Base-by-base conservation (phyloP, 2,329 filamentous ascomycete species). In the Colletotrichum tamarilloi region DNA sequence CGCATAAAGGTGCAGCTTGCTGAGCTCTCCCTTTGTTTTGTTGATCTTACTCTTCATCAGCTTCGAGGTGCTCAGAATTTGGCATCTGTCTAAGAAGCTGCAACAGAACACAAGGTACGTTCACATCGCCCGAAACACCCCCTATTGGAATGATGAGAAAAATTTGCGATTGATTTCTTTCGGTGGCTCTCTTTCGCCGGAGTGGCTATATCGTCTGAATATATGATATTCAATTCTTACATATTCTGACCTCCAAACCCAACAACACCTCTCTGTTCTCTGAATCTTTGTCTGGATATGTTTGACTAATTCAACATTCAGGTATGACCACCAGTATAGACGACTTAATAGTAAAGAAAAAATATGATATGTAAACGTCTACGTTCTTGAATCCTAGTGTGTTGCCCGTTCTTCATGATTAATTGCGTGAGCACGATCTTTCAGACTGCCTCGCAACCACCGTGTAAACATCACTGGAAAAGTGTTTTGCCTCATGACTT, bases 101-200 rank as follows among this genome's bases (percentile, higher is more conserved):
- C 12, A 19, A 9, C 3, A 12, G 12, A 35, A 28, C 7, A 63
- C 73, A 74, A 78, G 79, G 76, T 79, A 77, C 75, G 76, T 77
- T 49, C 49, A 32, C 22, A 65, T 74, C 38, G 67, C 5, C 56
- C 58, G 14, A 35, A 56, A 71, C 73, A 42, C 56, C 42, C 35
- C 28, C 65, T 67, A 53, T 75, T 82, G 78, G 78, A 77, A 93
- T 94, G 95, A 98, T 97, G 95, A 93, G 88, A 94, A 83, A 94
- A 98, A 98, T 98, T 98, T 98, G 95, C 95, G 95, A 96, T 96
- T 97, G 95, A 98, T 93, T 90, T 88, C 86, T 84, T 84, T 84
- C 87, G 91, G 91, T 95, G 95, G 94, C 89, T 87, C 93, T 91
- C 95, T 93, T 83, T 85, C 93, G 95, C 95, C 95, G 91, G 95